Percentiles rank a stretch among this genome's conserved stretches.
Conservation (phyloP, 345 rosid species). For the Iberis pinnata region DNA sequence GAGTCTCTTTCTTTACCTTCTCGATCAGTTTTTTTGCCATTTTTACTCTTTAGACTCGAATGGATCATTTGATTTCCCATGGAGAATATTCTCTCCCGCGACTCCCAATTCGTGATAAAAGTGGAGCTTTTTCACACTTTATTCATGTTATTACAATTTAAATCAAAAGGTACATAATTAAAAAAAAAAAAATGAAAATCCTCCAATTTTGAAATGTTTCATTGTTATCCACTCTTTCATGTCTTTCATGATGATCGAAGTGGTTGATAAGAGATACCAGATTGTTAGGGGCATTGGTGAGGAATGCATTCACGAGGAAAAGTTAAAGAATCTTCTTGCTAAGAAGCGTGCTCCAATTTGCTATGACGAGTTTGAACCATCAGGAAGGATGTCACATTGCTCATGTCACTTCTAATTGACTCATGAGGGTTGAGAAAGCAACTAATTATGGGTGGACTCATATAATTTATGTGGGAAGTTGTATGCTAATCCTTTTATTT, state of each 20-base stretch:
- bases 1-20: conserved; percentile 1
- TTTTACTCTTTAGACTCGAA: not conserved
- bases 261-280: conserved; percentile 57
- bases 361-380: conserved; percentile 94
- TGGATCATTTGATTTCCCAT: not conserved
- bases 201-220: no score
- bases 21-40: not conserved
- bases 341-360: conserved; percentile 75
- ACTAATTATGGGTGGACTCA: not conserved
- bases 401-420: conserved; percentile 41
- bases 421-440: not conserved
- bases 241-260: conserved; percentile 46
- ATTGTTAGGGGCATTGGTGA: conserved; percentile 75
- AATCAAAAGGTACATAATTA: not conserved
- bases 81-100: no score
- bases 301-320: conserved; percentile 83
- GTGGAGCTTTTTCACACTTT: not conserved
- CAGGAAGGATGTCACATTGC: conserved; percentile 96
- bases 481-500: not conserved
- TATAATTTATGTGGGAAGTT: no score
- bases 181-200: no score
- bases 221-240: not conserved
- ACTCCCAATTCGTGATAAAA: no score
- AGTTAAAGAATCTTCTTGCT: conserved; percentile 58
- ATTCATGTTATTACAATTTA: not conserved